A percentile compares a stretch with the other conserved stretches of the same genome.
phyloP scores from a whole-genome alignment of 495 filamentous ascomycete genomes.

The Daldinia grandis region DNA sequence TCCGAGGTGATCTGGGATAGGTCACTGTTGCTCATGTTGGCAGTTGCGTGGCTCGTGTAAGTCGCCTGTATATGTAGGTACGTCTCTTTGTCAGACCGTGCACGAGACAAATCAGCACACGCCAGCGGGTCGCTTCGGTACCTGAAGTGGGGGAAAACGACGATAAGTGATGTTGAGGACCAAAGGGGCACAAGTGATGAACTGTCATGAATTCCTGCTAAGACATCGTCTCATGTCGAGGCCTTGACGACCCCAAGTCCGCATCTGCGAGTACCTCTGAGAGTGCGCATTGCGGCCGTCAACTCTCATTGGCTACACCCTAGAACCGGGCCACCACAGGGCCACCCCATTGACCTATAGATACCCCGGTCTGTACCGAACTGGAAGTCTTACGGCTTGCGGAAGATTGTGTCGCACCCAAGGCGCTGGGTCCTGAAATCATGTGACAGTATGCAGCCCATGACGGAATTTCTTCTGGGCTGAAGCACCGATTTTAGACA shows the following conservation, averaged over 20 bases:
- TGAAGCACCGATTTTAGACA: constrained; percentile 18
- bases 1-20: constrained; percentile 48
- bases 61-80: constrained; percentile 49
- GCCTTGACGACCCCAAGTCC: constrained; percentile 46
- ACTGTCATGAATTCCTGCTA: constrained; percentile 49
- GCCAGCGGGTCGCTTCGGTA: constrained; percentile 49
- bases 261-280: constrained; percentile 48
- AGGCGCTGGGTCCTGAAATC: constrained; percentile 43
- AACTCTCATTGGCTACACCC: constrained; percentile 34
- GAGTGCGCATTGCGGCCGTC: constrained; percentile 28
- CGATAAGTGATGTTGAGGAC: constrained; percentile 49
- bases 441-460: constrained; percentile 41
- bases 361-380: constrained; percentile 41
- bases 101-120: constrained; percentile 50
- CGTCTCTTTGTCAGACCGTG: constrained; percentile 50
- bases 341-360: constrained; percentile 40
- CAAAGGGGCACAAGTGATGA: constrained; percentile 48
- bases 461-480: constrained; percentile 24
- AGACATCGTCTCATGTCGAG: constrained; percentile 49
- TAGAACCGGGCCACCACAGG: constrained; percentile 26
- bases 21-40: constrained; percentile 42
- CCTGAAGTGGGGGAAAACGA: constrained; percentile 49
- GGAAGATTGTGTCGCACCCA: constrained; percentile 42
- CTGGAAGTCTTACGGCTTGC: constrained; percentile 38
- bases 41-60: constrained; percentile 51